Conservation (phyloP, 1,284 basidiomycete genomes). For the Naganishia sp. region DNA sequence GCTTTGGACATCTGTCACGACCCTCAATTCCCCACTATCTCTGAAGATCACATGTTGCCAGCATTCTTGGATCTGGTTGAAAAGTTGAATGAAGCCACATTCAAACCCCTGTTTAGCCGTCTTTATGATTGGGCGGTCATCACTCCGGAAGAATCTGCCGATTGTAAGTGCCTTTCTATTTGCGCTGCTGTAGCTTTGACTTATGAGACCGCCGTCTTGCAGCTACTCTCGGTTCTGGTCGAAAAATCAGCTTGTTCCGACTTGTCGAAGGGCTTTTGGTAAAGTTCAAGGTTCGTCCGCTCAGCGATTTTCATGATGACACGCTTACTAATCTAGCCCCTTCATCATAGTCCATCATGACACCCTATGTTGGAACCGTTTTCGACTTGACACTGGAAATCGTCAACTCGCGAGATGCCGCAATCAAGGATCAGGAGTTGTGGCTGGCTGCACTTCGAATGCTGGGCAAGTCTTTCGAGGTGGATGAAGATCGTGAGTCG, state of each 20-base stretch:
- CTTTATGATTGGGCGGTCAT: constrained; percentile 92
- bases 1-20: constrained; percentile 68
- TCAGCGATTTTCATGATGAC: not conserved
- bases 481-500: constrained; percentile 75
- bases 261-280: constrained; percentile 71
- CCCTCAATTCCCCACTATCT: constrained; percentile 45
- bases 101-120: constrained; percentile 88
- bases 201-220: not conserved
- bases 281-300: constrained; percentile 71
- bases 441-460: constrained; percentile 70
- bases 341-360: constrained; percentile 62
- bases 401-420: constrained; percentile 59
- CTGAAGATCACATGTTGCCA: constrained; percentile 30
- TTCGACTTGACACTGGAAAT: constrained; percentile 69
- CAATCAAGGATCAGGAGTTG: constrained; percentile 52
- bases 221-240: constrained; percentile 40
- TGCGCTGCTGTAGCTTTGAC: not conserved
- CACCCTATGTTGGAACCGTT: constrained; percentile 81
- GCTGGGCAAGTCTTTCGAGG: constrained; percentile 69
- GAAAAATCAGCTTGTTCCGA: constrained; percentile 70
- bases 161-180: constrained; percentile 2
- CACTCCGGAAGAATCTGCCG: constrained; percentile 17
- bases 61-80: constrained; percentile 84
- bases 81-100: constrained; percentile 89
- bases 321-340: constrained; percentile 1